Conservation (phyloP, 2,329 filamentous ascomycete species). For the Diaporthe sp. region DNA sequence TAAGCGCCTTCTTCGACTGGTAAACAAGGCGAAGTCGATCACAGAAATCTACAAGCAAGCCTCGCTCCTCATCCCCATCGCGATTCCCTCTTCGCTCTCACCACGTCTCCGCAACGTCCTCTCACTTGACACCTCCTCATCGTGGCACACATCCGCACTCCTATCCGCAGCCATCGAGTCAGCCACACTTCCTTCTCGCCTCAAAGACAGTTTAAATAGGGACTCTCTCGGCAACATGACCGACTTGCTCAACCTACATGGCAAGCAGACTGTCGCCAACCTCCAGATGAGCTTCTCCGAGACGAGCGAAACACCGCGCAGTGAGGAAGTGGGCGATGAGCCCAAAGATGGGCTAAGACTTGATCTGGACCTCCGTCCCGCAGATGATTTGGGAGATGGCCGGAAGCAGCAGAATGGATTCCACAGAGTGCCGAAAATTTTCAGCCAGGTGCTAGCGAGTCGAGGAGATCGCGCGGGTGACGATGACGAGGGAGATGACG, state of each 20-base stretch:
- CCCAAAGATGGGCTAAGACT: conserved; percentile 48
- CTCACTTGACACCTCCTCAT: conserved; percentile 70
- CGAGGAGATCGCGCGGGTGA: conserved; percentile 49
- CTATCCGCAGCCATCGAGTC: conserved; percentile 83
- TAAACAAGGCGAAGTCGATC: conserved; percentile 81
- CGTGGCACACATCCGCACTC: conserved; percentile 86
- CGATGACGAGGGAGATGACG: conserved; percentile 43
- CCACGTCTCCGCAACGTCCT: conserved; percentile 64
- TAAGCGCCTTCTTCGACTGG: conserved; percentile 73
- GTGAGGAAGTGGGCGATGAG: conserved; percentile 41
- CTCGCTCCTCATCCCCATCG: conserved; percentile 83
- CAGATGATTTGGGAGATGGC: conserved; percentile 50
- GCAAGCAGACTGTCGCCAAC: conserved; percentile 83
- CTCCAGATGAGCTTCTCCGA: conserved; percentile 74
- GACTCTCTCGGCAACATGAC: conserved; percentile 73
- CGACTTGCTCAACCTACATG: conserved; percentile 77
- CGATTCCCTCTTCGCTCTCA: conserved; percentile 65
- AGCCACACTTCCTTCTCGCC: conserved; percentile 79
- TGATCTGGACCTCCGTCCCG: conserved; percentile 56
- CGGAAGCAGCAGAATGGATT: conserved; percentile 41
- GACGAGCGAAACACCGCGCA: conserved; percentile 47
- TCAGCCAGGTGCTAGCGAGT: conserved; percentile 56
- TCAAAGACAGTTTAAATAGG: conserved; percentile 63
- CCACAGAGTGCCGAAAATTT: conserved; percentile 47
- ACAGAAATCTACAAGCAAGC: conserved; percentile 77